Conservation (phyloP, 2,329 filamentous ascomycete genomes). For the Chaetomium sp. region DNA sequence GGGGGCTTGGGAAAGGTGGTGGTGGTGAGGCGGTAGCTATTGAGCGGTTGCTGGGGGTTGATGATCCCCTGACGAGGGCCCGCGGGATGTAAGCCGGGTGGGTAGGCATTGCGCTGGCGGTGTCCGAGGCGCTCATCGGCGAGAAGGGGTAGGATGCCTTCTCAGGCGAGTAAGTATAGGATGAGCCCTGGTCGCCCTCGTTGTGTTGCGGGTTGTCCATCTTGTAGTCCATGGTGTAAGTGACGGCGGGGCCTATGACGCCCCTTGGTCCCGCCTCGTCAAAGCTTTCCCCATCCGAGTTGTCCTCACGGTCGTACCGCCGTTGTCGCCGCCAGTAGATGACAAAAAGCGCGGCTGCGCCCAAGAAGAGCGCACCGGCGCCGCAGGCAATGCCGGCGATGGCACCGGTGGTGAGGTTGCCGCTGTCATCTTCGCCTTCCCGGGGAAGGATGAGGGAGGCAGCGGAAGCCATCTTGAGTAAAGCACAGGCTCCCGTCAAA, state of each 20-base stretch:
- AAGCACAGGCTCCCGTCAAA: slow-evolving; percentile 1
- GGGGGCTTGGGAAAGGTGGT: slow-evolving; percentile 15
- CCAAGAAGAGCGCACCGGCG: slow-evolving; percentile 47
- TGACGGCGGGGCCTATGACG: slow-evolving; percentile 20
- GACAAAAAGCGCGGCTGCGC: slow-evolving; percentile 48
- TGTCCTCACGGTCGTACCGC: slow-evolving; percentile 39
- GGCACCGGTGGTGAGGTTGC: slow-evolving; percentile 49
- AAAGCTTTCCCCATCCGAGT: slow-evolving; percentile 27
- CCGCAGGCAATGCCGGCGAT: slow-evolving; percentile 58
- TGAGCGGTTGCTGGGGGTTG: slow-evolving; percentile 27
- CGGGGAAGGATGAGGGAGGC: slow-evolving; percentile 32
- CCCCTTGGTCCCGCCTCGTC: slow-evolving; percentile 23
- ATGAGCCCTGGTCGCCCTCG: slow-evolving; percentile 23
- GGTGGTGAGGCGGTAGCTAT: slow-evolving; percentile 18
- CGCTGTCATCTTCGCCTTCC: slow-evolving; percentile 28
- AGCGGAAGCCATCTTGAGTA: slow-evolving; percentile 40
- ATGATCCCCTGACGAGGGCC: slow-evolving; percentile 34
- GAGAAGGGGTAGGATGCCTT: slow-evolving; percentile 27
- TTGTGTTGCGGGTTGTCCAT: slow-evolving; percentile 24
- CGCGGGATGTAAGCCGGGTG: slow-evolving; percentile 54
- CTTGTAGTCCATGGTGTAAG: slow-evolving; percentile 42
- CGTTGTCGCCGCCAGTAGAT: slow-evolving; percentile 53
- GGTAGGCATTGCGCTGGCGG: slow-evolving; percentile 45
- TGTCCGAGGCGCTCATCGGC: slow-evolving; percentile 24
- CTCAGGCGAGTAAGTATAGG: slow-evolving; percentile 27